Evolutionary conservation across 495 filamentous ascomycete genomes (phyloP), one percentile per base, ranked within the genome.

Genomic region (Penicillium lagena): DNA sequence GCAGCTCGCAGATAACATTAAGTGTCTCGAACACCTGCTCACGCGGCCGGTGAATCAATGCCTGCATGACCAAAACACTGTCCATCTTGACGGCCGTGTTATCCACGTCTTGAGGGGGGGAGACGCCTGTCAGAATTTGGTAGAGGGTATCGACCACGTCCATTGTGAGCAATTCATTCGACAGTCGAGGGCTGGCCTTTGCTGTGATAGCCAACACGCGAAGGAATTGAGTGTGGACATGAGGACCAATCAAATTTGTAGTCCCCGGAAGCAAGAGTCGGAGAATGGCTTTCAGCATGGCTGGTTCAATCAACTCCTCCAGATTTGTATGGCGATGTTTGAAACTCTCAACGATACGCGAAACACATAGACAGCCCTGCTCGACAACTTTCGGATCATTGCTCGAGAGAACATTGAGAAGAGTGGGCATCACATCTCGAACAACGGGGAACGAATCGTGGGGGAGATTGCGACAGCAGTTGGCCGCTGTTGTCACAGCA

Each of bases 41-140:
- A 36, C 89, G 81, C n/a, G 93, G 93, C 30, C 90, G 80, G 58
- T 97, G 94, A 42, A 99, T 96, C 54, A 99, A 68, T 29, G 93
- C 90, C 60, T 99, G 93, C 94, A 99, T 97, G 63, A 97, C 90
- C 39, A 99, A 81, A 27, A 97, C 91, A 58, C 87, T 95, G 67
- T 97, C 91, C 58, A 96, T 89, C 66, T 93, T 95, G 35, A 79
- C 68, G n/a, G 87, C 85, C 29, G 87, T 76, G 59, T 91, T 85
- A 12, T 94, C 87, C 6, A 75, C 76, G 35, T 86, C 86, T 51
- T 71, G 78, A 15, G 93, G 93, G 7, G 93, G 87, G 0, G 93
- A 99, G 1, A 99, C 87, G 30, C 94, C 93, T 1, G 94, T 99
- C 47, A 99, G 67, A 32, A 97, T 99, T 62, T 99, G 93, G 62